Conservation (phyloP, 371 early-diverging fungal genomes). For the Apophysomyces trapeziformis region DNA sequence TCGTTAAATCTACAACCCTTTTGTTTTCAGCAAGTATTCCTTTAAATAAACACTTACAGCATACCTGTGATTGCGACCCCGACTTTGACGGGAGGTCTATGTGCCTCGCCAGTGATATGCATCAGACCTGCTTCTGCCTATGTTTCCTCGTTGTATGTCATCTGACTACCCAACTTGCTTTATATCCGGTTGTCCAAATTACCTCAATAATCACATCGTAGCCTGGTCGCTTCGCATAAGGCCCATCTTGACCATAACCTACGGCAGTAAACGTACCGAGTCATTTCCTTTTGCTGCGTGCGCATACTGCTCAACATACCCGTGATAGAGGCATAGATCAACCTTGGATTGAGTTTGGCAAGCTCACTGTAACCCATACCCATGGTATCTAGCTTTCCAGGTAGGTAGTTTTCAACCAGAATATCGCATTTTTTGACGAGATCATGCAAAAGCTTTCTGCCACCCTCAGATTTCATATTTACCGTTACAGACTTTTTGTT, state of each 20-base stretch:
- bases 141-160: not conserved
- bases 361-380: constrained; percentile 82
- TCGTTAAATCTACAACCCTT: constrained; percentile 60
- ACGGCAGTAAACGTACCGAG: constrained; percentile 3
- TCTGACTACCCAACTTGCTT: too few relatives aligned
- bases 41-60: not conserved
- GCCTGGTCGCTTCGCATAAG: constrained; percentile 79
- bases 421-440: constrained; percentile 78
- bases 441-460: constrained; percentile 66
- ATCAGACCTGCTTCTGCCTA: constrained; percentile 91
- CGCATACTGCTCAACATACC: constrained; percentile 32
- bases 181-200: not conserved
- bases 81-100: constrained; percentile 88
- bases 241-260: constrained; percentile 90
- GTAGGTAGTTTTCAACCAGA: constrained; percentile 90
- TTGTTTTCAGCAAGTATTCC: not conserved
- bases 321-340: constrained; percentile 90
- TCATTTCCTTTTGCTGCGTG: not conserved
- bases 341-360: constrained; percentile 68
- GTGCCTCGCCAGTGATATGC: constrained; percentile 92
- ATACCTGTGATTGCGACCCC: constrained; percentile 94
- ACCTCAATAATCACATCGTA: constrained; percentile 94
- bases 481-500: constrained; percentile 90
- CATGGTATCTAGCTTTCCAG: constrained; percentile 79
- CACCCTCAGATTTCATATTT: constrained; percentile 75